Percentiles rank a stretch among this genome's conserved stretches.
These are phyloP conservation scores for Psilocybe tampanensis DNA, from an alignment of 768 basidiomycete genomes.

Conservation along the genomic window DNA sequence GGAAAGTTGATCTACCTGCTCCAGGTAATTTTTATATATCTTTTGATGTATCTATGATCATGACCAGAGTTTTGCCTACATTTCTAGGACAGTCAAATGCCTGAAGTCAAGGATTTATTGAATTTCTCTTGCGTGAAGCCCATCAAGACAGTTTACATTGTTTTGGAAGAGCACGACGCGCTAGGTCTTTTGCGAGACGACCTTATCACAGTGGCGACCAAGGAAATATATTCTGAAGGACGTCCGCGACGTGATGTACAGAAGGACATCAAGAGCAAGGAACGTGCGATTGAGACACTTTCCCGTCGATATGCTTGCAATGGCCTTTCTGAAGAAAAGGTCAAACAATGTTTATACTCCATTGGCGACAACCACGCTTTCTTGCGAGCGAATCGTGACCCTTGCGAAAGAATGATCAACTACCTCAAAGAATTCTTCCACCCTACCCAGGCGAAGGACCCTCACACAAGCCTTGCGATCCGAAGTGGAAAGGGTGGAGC, in stretches of 20 bases:
- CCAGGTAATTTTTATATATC: constrained; percentile 57
- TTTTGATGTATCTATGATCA: too few species aligned
- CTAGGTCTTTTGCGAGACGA: constrained; percentile 76
- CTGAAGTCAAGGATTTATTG: constrained; percentile 79
- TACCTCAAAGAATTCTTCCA: constrained; percentile 81
- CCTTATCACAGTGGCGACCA: constrained; percentile 73
- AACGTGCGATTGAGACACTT: constrained; percentile 80
- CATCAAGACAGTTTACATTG: constrained; percentile 71
- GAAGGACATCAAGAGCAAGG: constrained; percentile 81
- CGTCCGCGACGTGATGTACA: constrained; percentile 79
- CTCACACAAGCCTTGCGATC: constrained; percentile 73
- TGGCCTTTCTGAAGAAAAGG: constrained; percentile 62
- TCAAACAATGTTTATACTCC: constrained; percentile 82
- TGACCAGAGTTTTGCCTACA: too few species aligned
- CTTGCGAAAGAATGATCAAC: constrained; percentile 82
- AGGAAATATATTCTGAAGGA: constrained; percentile 78
- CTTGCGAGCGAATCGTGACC: constrained; percentile 83
- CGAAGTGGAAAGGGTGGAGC: constrained; percentile 81
- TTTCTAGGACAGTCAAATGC: constrained; percentile 80
- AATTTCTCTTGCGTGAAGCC: constrained; percentile 78
- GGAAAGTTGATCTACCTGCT: constrained; percentile 85
- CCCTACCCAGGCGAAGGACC: constrained; percentile 65
- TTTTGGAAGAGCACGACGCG: constrained; percentile 67
- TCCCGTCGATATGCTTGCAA: constrained; percentile 61
- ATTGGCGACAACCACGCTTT: constrained; percentile 93